Evolutionary conservation across 75 land plant genomes (phyloP), one percentile per base, ranked within the genome.

Genomic region (Pseudotsuga menziesii): DNA sequence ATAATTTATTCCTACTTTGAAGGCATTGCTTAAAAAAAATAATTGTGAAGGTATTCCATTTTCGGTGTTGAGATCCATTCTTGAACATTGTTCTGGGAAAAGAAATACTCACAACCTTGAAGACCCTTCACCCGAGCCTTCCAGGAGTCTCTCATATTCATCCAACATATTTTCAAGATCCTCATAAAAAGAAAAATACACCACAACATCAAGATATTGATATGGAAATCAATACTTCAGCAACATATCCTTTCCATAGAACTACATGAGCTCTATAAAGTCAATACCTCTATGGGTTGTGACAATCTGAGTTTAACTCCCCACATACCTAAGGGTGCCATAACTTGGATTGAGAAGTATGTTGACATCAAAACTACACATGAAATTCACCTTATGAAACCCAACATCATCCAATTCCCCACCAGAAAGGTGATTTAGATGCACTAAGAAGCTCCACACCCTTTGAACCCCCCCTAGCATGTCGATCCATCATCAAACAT

Each of bases 311-410:
- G 98, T 96, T 19, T 96, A 86, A 17, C 99, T 98, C 39, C 99
- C 99, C 3, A 87, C 98, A 76, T 96, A 96, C 57, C 99, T 79
- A 61, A 96, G 84, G 58, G 83, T 76, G 25, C 89, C 89, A 82
- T 94, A 95, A 71, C 88, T 82, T 2, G 98, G 99, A 59, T 98
- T 78, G 26, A 95, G 95, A 26, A 94, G 78, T 41, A 96, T 92
- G 75, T 84, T 91, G 14, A 98, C 99, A 48, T 92, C 99, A 80
- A 84, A 91, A 80, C 99, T 94, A 82, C 98, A 96, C 78, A 94
- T 76, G 27, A 96, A 77, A 83, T 96, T 96, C 56, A 96, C 93
- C 76, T 83, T 87, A 7, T 44, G 52, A 44, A 44, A 44, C 52
- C 72, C 12, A 2, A 35, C 72, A 41, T 69, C 72, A 69, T 69